Evolutionary conservation across 2,329 filamentous ascomycete genomes (phyloP).

Genomic region (Talaromyces sp.): DNA sequence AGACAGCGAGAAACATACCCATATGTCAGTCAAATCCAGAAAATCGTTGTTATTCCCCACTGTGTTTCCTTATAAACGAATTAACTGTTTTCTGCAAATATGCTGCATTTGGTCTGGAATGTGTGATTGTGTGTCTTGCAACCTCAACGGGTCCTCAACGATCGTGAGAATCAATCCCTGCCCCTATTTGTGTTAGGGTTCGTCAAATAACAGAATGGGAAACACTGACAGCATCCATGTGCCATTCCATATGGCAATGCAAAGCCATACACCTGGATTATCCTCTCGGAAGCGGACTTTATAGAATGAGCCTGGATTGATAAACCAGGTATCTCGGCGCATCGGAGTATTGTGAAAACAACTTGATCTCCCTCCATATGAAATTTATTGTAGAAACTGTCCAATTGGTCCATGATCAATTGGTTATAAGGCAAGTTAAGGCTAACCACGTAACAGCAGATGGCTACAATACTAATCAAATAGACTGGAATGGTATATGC

Average conservation of each 20-base stretch:
- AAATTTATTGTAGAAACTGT: neutral
- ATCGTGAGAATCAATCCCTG: neutral
- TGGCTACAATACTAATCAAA: too few species aligned
- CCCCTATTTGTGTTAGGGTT: neutral
- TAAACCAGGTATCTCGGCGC: neutral
- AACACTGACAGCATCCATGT: neutral
- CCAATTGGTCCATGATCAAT: too few species aligned
- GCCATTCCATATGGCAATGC: neutral
- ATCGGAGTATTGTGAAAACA: neutral
- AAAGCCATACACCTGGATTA: neutral
- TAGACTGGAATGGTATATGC: too few species aligned
- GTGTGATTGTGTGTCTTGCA: neutral
- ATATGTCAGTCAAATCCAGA: neutral
- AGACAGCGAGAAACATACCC: neutral
- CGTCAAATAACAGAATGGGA: neutral
- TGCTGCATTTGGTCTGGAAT: neutral
- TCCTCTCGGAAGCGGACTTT: neutral
- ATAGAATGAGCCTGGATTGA: neutral
- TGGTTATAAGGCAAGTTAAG: too few species aligned
- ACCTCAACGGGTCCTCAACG: neutral
- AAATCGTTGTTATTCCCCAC: neutral
- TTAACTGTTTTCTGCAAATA: neutral
- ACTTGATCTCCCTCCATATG: neutral
- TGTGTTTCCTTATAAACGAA: neutral
- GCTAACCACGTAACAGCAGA: too few species aligned